Evolutionary conservation across 176 grass and related monocot genomes (phyloP).

Genomic region (Oryza glumipatula): DNA sequence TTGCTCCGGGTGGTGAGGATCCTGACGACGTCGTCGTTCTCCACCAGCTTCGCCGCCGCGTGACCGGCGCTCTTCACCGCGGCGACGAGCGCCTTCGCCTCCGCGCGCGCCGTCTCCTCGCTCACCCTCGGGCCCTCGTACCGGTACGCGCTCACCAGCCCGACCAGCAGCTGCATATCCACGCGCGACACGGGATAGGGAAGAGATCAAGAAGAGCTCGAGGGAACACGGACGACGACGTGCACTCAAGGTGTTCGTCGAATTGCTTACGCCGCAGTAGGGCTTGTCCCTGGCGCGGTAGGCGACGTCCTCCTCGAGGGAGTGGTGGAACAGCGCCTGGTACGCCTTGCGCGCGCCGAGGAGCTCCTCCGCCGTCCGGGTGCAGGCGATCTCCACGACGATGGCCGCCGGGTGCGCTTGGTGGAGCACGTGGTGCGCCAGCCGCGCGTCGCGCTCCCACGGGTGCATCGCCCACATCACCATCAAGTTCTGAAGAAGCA

Average conservation of each 20-base stretch:
- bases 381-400: slow-evolving; percentile 78
- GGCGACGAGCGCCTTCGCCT: slow-evolving; percentile 64
- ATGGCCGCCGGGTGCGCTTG: slow-evolving; percentile 59
- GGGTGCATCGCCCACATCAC: slow-evolving; percentile 96
- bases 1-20: slow-evolving; percentile 91
- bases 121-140: slow-evolving; percentile 74
- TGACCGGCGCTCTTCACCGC: slow-evolving; percentile 53
- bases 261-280: slow-evolving; percentile 56
- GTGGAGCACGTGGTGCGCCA: slow-evolving; percentile 77
- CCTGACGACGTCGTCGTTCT: slow-evolving; percentile 69
- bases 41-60: slow-evolving; percentile 43
- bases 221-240: too few species aligned
- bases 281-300: slow-evolving; percentile 68
- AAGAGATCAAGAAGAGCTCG: not conserved
- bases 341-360: slow-evolving; percentile 77
- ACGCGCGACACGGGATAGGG: not conserved
- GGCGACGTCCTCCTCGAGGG: slow-evolving; percentile 93
- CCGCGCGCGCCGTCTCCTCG: slow-evolving; percentile 60
- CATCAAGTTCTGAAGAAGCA: slow-evolving; percentile 68
- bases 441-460: slow-evolving; percentile 85
- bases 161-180: slow-evolving; percentile 60
- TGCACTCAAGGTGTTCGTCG: not conserved
- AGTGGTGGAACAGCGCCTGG: slow-evolving; percentile 83
- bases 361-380: slow-evolving; percentile 81
- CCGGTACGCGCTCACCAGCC: slow-evolving; percentile 86